Percentiles rank a stretch among this genome's conserved stretches.
phyloP scores from a whole-genome alignment of 2,329 filamentous ascomycete species.

The Hymenoscyphus fructigenus region DNA sequence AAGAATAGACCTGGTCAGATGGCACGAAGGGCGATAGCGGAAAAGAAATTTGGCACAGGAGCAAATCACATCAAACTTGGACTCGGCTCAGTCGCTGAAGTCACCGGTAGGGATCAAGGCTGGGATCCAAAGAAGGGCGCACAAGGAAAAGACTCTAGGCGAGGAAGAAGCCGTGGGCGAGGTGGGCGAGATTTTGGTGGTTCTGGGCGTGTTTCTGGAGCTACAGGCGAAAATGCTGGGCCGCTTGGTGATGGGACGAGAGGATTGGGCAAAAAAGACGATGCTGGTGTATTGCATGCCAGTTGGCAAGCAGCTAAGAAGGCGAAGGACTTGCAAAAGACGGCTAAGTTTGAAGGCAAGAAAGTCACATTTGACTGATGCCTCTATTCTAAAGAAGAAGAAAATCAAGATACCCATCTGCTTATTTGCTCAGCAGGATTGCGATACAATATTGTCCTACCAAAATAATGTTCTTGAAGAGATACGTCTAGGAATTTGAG shows the following conservation, averaged over 20 bases:
- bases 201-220: slow-evolving; percentile 14
- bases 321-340: slow-evolving; percentile 55
- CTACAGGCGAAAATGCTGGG: slow-evolving; percentile 33
- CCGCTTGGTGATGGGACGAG: slow-evolving; percentile 21
- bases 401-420: slow-evolving; percentile 17
- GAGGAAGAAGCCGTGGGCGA: slow-evolving; percentile 17
- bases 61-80: slow-evolving; percentile 46
- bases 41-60: slow-evolving; percentile 73
- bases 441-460: neutral
- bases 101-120: slow-evolving; percentile 42
- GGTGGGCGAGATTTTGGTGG: slow-evolving; percentile 11
- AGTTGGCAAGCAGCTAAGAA: slow-evolving; percentile 60
- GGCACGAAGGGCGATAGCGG: slow-evolving; percentile 75
- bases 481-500: neutral
- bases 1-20: slow-evolving; percentile 78
- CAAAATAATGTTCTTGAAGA: neutral
- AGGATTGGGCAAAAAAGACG: slow-evolving; percentile 44
- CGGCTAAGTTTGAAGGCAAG: slow-evolving; percentile 53
- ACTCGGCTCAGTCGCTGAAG: slow-evolving; percentile 20
- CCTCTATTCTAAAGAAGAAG: neutral
- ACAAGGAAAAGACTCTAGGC: slow-evolving; percentile 23
- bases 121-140: slow-evolving; percentile 62
- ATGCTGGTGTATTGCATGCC: slow-evolving; percentile 56
- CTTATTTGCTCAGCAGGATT: neutral
- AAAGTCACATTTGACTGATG: slow-evolving; percentile 58